phyloP scores from a whole-genome alignment of 2,329 filamentous ascomycete genomes.

The Ophiobolus disseminans region DNA sequence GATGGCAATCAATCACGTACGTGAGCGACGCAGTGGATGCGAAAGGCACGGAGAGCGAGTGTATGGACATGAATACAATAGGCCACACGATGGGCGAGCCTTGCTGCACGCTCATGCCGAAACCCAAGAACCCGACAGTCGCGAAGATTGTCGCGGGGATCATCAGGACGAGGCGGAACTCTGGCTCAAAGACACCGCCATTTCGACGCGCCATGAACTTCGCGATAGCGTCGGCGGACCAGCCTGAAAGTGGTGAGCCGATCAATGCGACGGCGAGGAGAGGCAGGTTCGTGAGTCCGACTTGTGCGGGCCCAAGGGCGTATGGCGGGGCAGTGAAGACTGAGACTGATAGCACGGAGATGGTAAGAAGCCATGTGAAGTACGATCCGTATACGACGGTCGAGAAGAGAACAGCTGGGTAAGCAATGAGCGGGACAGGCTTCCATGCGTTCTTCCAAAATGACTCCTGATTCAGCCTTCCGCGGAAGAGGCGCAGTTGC shows the following conservation, averaged over 20 bases:
- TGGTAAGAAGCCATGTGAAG: constrained; percentile 95
- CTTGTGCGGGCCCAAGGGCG: constrained; percentile 80
- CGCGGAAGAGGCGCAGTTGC: constrained; percentile 37
- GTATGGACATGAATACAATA: constrained; percentile 47
- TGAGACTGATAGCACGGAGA: constrained; percentile 82
- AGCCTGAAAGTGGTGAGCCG: constrained; percentile 76
- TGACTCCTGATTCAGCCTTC: constrained; percentile 39
- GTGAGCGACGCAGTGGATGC: constrained; percentile 49
- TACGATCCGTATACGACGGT: constrained; percentile 83
- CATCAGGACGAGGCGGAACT: constrained; percentile 68
- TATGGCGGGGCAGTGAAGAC: constrained; percentile 83
- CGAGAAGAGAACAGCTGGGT: constrained; percentile 85
- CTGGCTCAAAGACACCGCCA: constrained; percentile 85
- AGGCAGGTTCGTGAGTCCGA: constrained; percentile 78
- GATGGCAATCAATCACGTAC: constrained; percentile 53
- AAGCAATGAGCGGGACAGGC: constrained; percentile 81
- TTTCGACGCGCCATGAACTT: constrained; percentile 77
- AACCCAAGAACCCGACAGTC: constrained; percentile 52
- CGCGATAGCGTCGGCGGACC: constrained; percentile 75
- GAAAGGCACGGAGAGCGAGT: constrained; percentile 49
- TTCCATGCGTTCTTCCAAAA: constrained; percentile 44
- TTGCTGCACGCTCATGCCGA: constrained; percentile 46
- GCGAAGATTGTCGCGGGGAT: constrained; percentile 40
- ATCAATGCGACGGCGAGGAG: constrained; percentile 81
- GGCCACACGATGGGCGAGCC: constrained; percentile 36